Evolutionary conservation across 805 yeast species (phyloP).

Genomic region (Nakazawaea sp.): DNA sequence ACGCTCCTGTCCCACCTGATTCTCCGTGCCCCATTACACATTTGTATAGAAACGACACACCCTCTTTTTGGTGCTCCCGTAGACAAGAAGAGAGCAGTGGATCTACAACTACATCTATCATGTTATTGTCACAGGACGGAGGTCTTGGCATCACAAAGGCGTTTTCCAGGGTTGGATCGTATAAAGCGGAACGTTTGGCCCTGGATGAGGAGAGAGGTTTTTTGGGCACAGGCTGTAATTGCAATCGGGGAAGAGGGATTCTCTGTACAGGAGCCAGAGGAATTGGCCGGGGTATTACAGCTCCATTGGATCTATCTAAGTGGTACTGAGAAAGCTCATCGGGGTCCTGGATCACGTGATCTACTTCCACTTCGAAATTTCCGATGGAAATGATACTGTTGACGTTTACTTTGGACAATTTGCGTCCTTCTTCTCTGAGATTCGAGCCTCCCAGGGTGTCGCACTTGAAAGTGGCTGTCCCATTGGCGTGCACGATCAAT

Average conservation of each 20-base stretch:
- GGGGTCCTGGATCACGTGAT: conserved; percentile 30
- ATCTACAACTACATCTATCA: conserved; percentile 50
- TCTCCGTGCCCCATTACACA: conserved; percentile 69
- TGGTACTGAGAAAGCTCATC: conserved; percentile 17
- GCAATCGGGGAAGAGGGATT: neutral
- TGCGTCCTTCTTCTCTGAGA: conserved; percentile 14
- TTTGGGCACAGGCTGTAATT: neutral
- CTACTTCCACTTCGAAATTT: conserved; percentile 55
- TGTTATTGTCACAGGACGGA: conserved; percentile 13
- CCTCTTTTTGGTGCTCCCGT: conserved; percentile 85
- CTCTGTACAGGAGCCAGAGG: no score
- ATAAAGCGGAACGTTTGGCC: conserved; percentile 23
- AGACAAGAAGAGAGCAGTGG: conserved; percentile 44
- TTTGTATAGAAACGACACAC: conserved; percentile 73
- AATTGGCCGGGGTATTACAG: no score
- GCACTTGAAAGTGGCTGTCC: conserved; percentile 22
- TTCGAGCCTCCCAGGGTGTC: conserved; percentile 22
- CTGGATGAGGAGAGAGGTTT: neutral
- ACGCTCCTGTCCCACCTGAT: conserved; percentile 55
- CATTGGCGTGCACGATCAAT: conserved; percentile 26
- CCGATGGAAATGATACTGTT: conserved; percentile 46
- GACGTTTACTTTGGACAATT: conserved; percentile 9
- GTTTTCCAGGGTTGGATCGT: conserved; percentile 26
- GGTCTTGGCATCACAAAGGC: conserved; percentile 36
- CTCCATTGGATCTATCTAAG: no score